Evolutionary conservation across 1,139 yeast genomes (phyloP).

Genomic region (Scheffersomyces segobiensis): DNA sequence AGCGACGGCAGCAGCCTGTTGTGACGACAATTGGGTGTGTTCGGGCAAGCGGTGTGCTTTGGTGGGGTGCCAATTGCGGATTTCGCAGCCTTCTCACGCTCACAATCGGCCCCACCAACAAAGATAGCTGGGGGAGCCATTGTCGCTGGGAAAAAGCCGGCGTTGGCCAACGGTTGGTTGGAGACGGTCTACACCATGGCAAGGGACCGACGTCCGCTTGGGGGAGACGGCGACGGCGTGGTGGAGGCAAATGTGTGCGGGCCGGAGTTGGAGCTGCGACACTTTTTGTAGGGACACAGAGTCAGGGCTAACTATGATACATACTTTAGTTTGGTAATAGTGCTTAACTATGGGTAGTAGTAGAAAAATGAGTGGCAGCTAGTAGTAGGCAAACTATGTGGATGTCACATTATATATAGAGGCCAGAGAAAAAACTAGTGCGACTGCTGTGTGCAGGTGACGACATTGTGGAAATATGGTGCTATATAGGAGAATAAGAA

Average conservation of each 20-base stretch:
- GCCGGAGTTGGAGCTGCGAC: not conserved
- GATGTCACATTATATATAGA: not conserved
- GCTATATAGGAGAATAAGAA: not conserved
- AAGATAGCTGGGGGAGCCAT: not conserved
- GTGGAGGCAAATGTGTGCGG: not conserved
- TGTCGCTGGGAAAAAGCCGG: not conserved
- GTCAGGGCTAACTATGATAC: not conserved
- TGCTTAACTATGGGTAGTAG: not conserved
- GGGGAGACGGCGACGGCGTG: not conserved
- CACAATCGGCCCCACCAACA: not conserved
- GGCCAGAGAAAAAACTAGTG: not conserved
- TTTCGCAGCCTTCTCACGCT: not conserved
- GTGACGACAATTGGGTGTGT: not conserved
- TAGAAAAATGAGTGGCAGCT: not conserved
- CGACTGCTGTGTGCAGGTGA: not conserved
- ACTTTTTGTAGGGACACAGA: not conserved
- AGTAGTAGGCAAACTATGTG: not conserved
- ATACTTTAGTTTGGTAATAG: constrained; percentile 1
- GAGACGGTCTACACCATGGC: not conserved
- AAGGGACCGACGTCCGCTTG: not conserved
- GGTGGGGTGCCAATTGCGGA: not conserved
- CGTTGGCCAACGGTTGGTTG: not conserved
- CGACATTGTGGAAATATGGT: not conserved
- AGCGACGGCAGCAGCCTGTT: not conserved
- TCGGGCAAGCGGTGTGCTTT: not conserved